Base-by-base conservation (phyloP, 352 stramenopile species). In the Pythium pyrilobum region DNA sequence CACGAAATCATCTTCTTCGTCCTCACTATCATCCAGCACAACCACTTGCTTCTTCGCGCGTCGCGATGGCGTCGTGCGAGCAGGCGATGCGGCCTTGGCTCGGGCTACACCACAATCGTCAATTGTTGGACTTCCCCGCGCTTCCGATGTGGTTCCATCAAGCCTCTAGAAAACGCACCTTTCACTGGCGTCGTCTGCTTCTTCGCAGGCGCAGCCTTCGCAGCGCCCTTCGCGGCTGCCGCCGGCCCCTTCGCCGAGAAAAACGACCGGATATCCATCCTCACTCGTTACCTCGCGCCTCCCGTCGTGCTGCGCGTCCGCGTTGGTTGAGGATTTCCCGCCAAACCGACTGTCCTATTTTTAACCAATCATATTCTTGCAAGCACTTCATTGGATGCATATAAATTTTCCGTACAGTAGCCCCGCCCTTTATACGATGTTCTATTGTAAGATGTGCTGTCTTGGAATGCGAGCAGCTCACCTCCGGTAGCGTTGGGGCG, bases 211-310 rank as follows among this genome's bases (percentile, higher is more conserved):
- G 47, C 32, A 24, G 52, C 21, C 6, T 45, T 50, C 24, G 45
- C 31, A 3, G 43, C 25, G 25, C 52, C 31, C n/a, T 45, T 56
- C 28, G 50, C 34, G 12, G 33, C 44, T 16, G 33, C 37, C 10
- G 54, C 42, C 11, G 63, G 54, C 7, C 64, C 51, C 45, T 83
- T 79, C 47, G 86, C 72, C 50, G 73, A 49, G 63, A 95, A 95
- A 54, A 95, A 95, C 52, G 77, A 81, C 46, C 84, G 81, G 56
- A 95, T 95, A 67, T 95, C 84, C 84, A 95, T 87, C 43, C 21
- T 15, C 16, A 21, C 10, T 39, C 27, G 33, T 12, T n/a, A 33
- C 29, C 38, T 37, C 29, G 12, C 2, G n/a, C 21, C 28, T 2
- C n/a, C 13, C 32, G 23, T 10, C 43, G 29, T 39, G 16, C 34